Percentiles rank a stretch among this genome's conserved stretches.
These are phyloP conservation scores for Clarireedia homoeocarpa DNA, from an alignment of 2,329 filamentous ascomycete genomes.

Conservation along the genomic window DNA sequence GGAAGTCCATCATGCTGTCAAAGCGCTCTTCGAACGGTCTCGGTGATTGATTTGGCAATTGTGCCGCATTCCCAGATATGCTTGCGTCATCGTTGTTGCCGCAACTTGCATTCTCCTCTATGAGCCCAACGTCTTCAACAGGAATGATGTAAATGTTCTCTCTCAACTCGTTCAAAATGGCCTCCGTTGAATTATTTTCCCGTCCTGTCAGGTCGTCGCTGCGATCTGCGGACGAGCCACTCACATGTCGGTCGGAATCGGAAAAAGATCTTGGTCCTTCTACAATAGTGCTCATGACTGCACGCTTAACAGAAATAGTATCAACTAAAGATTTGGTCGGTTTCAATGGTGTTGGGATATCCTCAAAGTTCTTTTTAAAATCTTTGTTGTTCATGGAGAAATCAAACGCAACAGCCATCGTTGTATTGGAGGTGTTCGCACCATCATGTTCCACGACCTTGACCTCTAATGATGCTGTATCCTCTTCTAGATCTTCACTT, in stretches of 20 bases:
- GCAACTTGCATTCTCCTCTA: background rate
- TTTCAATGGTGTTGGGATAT: too few relatives aligned
- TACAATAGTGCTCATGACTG: too few relatives aligned
- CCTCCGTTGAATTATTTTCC: background rate
- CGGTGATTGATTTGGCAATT: too few relatives aligned
- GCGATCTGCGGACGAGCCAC: too few relatives aligned
- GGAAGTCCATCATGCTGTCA: background rate
- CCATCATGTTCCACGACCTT: background rate
- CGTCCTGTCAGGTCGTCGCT: too few relatives aligned
- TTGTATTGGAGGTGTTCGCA: background rate
- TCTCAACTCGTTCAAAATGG: background rate
- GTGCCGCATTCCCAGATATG: too few relatives aligned
- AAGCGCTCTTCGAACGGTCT: background rate
- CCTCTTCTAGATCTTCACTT: background rate
- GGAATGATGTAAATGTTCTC: background rate
- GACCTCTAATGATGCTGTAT: background rate
- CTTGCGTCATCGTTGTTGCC: background rate
- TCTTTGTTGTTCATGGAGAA: background rate
- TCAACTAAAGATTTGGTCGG: too few relatives aligned
- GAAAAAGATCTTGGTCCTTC: too few relatives aligned
- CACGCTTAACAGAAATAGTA: too few relatives aligned
- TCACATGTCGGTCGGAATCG: too few relatives aligned
- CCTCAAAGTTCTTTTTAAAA: too few relatives aligned
- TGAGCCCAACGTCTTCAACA: background rate
- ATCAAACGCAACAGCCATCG: background rate